Percentiles rank a stretch among this genome's conserved stretches.
Evolutionary conservation across 768 basidiomycete genomes (phyloP).

Genomic region (Serendipita indica): DNA sequence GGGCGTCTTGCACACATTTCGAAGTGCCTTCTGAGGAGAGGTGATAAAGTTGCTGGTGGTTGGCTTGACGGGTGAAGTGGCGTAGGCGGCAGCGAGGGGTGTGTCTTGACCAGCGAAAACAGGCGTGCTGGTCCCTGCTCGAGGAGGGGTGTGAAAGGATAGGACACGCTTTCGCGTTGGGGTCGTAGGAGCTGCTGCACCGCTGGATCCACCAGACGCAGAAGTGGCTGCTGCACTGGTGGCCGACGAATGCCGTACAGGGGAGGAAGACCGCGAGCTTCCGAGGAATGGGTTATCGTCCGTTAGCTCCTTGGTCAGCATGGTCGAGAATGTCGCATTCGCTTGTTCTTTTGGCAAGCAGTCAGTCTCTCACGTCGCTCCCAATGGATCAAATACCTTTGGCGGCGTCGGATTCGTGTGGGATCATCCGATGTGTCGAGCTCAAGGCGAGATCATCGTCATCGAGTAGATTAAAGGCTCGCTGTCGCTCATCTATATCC

Average conservation of each 20-base stretch:
- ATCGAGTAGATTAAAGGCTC: constrained; percentile 45
- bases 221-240: background rate
- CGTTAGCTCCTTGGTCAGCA: constrained; percentile 65
- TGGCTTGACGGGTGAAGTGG: constrained; percentile 75
- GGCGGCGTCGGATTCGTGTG: constrained; percentile 58
- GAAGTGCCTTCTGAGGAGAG: constrained; percentile 64
- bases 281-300: constrained; percentile 26
- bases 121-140: constrained; percentile 16
- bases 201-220: constrained; percentile 13
- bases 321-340: constrained; percentile 63
- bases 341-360: constrained; percentile 52
- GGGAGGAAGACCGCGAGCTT: constrained; percentile 51
- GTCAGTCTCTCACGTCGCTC: constrained; percentile 14
- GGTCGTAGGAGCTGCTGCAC: constrained; percentile 29
- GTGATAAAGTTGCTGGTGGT: constrained; percentile 71
- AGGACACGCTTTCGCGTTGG: constrained; percentile 32
- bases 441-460: constrained; percentile 42
- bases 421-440: constrained; percentile 43
- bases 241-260: constrained; percentile 26
- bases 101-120: constrained; percentile 17
- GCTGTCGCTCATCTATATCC: constrained; percentile 44
- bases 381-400: constrained; percentile 35
- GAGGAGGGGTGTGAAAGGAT: constrained; percentile 23
- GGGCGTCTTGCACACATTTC: constrained; percentile 84
- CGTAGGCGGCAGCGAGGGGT: constrained; percentile 81